Conservation (phyloP, 768 basidiomycete genomes). For the Pulveroboletus sp. region DNA sequence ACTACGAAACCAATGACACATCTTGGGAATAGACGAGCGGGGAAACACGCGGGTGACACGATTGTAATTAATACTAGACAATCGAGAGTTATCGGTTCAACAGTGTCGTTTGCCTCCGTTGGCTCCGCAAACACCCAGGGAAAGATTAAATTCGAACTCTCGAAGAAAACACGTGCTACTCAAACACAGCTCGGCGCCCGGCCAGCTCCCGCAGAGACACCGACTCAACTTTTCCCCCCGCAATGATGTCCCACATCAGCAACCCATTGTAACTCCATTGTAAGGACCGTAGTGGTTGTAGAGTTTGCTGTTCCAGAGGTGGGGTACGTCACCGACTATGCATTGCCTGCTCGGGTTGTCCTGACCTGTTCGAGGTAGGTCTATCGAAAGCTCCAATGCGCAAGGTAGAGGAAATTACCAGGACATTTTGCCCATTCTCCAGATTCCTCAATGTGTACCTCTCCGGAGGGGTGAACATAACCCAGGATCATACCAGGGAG, state of each 20-base stretch:
- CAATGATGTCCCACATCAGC: background rate
- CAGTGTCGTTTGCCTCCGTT: too few relatives aligned
- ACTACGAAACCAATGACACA: too few relatives aligned
- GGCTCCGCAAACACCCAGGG: too few relatives aligned
- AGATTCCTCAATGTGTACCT: conserved; percentile 41
- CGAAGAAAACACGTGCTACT: too few relatives aligned
- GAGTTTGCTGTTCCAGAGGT: conserved; percentile 39
- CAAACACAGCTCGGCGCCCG: too few relatives aligned
- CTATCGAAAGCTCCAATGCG: background rate
- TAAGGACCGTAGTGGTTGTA: conserved; percentile 44
- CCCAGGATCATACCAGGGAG: conserved; percentile 33
- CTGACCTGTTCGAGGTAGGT: conserved; percentile 32
- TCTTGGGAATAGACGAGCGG: too few relatives aligned
- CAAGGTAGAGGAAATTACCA: conserved; percentile 25
- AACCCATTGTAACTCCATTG: conserved; percentile 27
- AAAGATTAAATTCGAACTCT: too few relatives aligned
- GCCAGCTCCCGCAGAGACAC: too few relatives aligned
- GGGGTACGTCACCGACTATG: conserved; percentile 24
- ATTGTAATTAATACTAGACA: too few relatives aligned
- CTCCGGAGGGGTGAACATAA: conserved; percentile 39
- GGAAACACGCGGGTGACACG: too few relatives aligned
- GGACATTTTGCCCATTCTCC: conserved; percentile 52
- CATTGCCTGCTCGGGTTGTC: conserved; percentile 48
- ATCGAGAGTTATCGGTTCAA: too few relatives aligned
- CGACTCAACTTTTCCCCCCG: too few relatives aligned